These are phyloP conservation scores for Trametopsis cervina DNA, from an alignment of 768 basidiomycete genomes.

Conservation along the genomic window DNA sequence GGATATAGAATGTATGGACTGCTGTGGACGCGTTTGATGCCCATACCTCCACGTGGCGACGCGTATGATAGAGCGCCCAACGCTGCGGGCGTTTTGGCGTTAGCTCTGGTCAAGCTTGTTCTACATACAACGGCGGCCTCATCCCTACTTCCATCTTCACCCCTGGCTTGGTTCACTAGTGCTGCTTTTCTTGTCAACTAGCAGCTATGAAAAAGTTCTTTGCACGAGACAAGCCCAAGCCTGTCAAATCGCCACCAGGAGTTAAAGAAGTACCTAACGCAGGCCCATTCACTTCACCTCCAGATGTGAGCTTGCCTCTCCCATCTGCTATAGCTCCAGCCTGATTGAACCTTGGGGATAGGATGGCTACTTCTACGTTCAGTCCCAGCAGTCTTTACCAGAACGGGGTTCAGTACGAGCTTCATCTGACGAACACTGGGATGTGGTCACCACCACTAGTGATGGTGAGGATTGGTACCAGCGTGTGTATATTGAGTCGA, in stretches of 20 bases:
- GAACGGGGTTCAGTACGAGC: slow-evolving; percentile 7
- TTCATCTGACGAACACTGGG: slow-evolving; percentile 22
- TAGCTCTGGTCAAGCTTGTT: not conserved
- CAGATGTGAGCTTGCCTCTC: slow-evolving; percentile 20
- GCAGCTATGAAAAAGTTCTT: slow-evolving; percentile 55
- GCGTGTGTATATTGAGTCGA: too few relatives aligned
- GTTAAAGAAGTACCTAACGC: slow-evolving; percentile 23
- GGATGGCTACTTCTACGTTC: slow-evolving; percentile 9
- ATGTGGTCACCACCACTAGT: slow-evolving; percentile 14
- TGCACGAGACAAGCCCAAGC: slow-evolving; percentile 40
- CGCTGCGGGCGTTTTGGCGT: not conserved
- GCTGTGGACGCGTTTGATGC: too few relatives aligned
- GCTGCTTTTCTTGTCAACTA: not conserved
- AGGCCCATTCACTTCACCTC: slow-evolving; percentile 16
- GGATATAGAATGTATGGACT: too few relatives aligned
- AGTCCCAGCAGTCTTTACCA: slow-evolving; percentile 4
- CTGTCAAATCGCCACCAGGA: slow-evolving; percentile 23
- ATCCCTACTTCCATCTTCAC: not conserved
- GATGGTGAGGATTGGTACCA: slow-evolving; percentile 12
- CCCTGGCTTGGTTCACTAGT: not conserved
- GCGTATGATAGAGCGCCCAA: too few relatives aligned
- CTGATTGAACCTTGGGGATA: slow-evolving; percentile 8
- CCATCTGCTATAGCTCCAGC: too few relatives aligned
- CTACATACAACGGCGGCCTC: not conserved
- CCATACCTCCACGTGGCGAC: too few relatives aligned